phyloP scores from a whole-genome alignment of 352 stramenopile species.

The Pythium graminicola region DNA sequence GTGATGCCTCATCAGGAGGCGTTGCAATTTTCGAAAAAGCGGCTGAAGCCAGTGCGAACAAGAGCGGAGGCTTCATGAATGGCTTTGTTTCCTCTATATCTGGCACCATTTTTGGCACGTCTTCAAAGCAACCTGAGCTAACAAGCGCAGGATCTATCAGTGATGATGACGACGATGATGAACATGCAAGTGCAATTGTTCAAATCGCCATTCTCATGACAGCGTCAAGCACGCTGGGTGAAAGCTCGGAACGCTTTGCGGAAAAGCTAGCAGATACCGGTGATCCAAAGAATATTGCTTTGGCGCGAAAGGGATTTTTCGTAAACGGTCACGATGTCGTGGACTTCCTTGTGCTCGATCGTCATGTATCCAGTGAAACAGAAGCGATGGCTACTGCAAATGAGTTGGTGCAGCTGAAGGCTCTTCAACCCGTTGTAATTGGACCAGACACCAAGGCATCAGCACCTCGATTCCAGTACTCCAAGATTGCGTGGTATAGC shows the following conservation, averaged over 20 bases:
- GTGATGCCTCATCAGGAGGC: constrained; percentile 57
- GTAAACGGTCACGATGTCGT: constrained; percentile 70
- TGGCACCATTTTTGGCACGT: constrained; percentile 61
- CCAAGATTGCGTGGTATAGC: constrained; percentile 72
- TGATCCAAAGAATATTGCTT: constrained; percentile 21
- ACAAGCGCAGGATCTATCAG: constrained; percentile 29
- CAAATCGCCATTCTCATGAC: constrained; percentile 67
- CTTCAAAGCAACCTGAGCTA: constrained; percentile 40
- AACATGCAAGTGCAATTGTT: constrained; percentile 47
- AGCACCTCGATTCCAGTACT: constrained; percentile 55
- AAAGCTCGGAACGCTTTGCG: constrained; percentile 61
- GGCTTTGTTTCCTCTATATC: constrained; percentile 77
- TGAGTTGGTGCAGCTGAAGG: constrained; percentile 66
- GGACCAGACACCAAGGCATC: constrained; percentile 7
- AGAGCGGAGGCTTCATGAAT: constrained; percentile 64
- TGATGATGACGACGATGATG: constrained; percentile 52
- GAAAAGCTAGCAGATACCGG: constrained; percentile 31
- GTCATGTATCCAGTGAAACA: constrained; percentile 43
- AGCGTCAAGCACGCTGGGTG: constrained; percentile 51
- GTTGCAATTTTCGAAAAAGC: constrained; percentile 83
- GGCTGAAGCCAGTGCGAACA: constrained; percentile 36
- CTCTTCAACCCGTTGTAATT: constrained; percentile 42
- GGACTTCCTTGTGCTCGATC: constrained; percentile 63
- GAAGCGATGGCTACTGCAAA: constrained; percentile 67
- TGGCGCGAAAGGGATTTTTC: constrained; percentile 65